Base-by-base conservation (phyloP, 2,329 filamentous ascomycete species). In the Aspergillus novofumigatus region DNA sequence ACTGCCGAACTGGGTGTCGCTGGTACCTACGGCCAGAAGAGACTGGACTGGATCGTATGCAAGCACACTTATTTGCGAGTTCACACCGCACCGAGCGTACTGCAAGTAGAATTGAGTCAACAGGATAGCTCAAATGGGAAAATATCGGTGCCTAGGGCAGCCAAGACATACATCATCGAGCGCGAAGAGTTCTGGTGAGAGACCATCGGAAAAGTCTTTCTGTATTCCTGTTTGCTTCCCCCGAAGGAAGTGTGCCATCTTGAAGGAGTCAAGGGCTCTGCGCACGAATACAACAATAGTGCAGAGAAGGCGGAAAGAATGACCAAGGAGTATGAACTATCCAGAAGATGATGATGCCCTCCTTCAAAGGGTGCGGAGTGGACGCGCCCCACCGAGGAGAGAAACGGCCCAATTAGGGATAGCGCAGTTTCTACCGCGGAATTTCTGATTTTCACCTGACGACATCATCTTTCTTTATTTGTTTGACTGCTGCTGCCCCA, bases 21-120 rank as follows among this genome's bases (percentile, higher is more conserved):
- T 90, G 45, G 94, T 99, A 58, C 92, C 94, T 61, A 97, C 85
- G 45, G 94, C 94, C 52, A 99, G 82, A 56, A 99, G 86, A 28
- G 92, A 96, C 72, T 99, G 94, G 11, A 97, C 83, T 1, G 94
- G 92, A 64, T 97, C 92, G 78, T 96, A 97, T 59, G 92, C 89
- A 62, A 97, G 78, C 62, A 89, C 89, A 67, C 90, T 91, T 67
- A 83, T 80, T 65, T 83, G 83, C 21, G 88, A 91, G 71, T 89
- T 90, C 74, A 97, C 87, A 59, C 92, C 91, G 73, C 89, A 93
- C 62, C 90, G 86, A 52, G 84, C 84, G 67, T 91, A 78, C 80
- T 83, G 63, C 41, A 53, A 47, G 51, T 26, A 52, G 49, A 20
- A 42, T 62, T 35, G 63, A 53, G 55, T 55, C 26, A 49, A 51